Evolutionary conservation across 2,329 filamentous ascomycete species (phyloP).

Genomic region (Hortaea sp.): DNA sequence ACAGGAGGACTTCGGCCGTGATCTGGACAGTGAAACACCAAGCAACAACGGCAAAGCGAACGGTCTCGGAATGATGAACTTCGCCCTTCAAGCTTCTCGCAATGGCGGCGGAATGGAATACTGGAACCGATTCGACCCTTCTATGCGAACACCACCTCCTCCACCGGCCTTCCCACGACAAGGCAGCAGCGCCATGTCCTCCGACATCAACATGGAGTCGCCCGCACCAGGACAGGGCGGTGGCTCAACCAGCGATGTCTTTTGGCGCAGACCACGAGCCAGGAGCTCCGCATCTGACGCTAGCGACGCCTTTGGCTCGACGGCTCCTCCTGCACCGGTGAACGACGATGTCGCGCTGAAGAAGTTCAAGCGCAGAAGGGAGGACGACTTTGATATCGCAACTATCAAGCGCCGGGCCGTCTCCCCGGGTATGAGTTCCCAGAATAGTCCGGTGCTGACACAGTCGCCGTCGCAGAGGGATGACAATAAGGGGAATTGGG

Average conservation of each 20-base stretch:
- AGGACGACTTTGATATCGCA: conserved; percentile 81
- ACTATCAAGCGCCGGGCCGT: conserved; percentile 88
- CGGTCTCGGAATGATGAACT: conserved; percentile 46
- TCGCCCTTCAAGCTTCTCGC: conserved; percentile 62
- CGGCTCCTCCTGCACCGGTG: conserved; percentile 3
- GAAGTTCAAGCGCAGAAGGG: conserved; percentile 62
- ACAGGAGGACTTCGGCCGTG: conserved; percentile 60
- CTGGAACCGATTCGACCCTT: conserved; percentile 70
- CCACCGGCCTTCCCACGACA: conserved; percentile 49
- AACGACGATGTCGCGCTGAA: conserved; percentile 25
- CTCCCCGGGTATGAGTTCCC: conserved; percentile 79
- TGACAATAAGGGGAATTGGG: conserved; percentile 57
- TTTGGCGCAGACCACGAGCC: conserved; percentile 21
- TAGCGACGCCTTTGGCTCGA: conserved; percentile 13
- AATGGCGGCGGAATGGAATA: conserved; percentile 64
- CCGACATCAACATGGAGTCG: conserved; percentile 64
- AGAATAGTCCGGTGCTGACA: conserved; percentile 75
- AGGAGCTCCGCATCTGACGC: conserved; percentile 23
- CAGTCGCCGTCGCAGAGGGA: conserved; percentile 71
- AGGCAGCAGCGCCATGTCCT: conserved; percentile 43
- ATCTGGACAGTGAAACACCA: conserved; percentile 30
- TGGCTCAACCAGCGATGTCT: conserved; percentile 5
- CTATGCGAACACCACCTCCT: conserved; percentile 51
- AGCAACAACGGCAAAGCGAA: background rate
- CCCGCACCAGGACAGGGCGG: conserved; percentile 29